Conservation (phyloP, 345 rosid genomes). For the Bruguiera parviflora region DNA sequence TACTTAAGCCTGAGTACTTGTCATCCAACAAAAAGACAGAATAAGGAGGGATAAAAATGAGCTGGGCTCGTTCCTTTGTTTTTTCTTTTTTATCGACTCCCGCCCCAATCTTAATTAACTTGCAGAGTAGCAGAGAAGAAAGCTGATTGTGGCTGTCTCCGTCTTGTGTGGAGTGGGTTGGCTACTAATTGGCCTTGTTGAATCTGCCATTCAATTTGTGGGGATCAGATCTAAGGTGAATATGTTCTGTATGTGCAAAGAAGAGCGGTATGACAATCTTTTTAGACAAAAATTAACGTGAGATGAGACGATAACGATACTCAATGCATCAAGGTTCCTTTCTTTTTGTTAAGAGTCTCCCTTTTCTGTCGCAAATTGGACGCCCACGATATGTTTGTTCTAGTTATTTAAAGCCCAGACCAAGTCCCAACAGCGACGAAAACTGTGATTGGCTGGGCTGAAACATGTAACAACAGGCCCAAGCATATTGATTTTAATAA, state of each 20-base stretch:
- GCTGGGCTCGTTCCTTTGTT: slow-evolving; percentile 4
- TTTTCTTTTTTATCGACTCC: slow-evolving; percentile 11
- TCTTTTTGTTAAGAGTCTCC: too few relatives aligned
- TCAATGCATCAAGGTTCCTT: too few relatives aligned
- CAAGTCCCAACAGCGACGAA: too few relatives aligned
- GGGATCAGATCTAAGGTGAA: background rate
- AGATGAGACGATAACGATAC: background rate
- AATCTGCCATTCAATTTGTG: too few relatives aligned
- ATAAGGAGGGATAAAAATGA: background rate
- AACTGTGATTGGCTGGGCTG: too few relatives aligned
- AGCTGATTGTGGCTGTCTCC: background rate
- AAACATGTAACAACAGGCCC: too few relatives aligned
- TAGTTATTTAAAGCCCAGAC: too few relatives aligned
- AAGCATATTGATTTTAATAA: too few relatives aligned
- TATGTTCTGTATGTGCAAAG: slow-evolving; percentile 12
- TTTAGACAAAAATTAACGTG: background rate
- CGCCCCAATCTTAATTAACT: slow-evolving; percentile 12
- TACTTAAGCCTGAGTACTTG: too few relatives aligned
- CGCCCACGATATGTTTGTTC: too few relatives aligned
- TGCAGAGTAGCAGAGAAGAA: slow-evolving; percentile 16
- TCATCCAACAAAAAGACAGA: background rate
- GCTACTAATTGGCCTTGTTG: background rate
- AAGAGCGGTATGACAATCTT: slow-evolving; percentile 17
- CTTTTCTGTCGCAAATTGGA: too few relatives aligned
- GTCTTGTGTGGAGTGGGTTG: background rate